Percentiles rank a stretch among this genome's conserved stretches.
phyloP scores from a whole-genome alignment of 306 rosid species.

The Fragaria ananassa region DNA sequence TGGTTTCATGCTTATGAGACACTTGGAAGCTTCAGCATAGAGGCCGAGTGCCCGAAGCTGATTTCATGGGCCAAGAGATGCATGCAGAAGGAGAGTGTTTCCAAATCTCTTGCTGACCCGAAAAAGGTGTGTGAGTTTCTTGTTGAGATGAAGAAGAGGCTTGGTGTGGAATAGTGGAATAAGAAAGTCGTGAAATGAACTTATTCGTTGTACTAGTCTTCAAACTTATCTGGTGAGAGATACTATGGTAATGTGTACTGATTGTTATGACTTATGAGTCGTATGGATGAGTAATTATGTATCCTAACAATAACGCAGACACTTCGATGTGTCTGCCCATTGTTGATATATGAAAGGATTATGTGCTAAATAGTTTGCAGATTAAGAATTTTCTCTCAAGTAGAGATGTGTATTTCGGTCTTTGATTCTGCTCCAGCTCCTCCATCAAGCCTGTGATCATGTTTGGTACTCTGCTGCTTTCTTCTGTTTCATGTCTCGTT shows the following conservation, averaged over 20 bases:
- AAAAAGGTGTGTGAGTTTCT: constrained; percentile 16
- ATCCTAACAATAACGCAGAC: neutral
- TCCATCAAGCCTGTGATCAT: neutral
- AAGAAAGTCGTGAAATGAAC: neutral
- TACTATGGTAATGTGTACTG: neutral
- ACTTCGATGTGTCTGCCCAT: neutral
- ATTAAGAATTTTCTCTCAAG: no score
- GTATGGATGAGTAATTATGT: neutral
- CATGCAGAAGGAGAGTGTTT: constrained; percentile 19
- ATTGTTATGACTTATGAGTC: neutral
- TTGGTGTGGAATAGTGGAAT: neutral
- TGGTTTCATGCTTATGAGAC: constrained; percentile 18
- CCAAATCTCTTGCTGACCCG: constrained; percentile 26
- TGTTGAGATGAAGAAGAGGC: constrained; percentile 8
- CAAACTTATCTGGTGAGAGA: neutral
- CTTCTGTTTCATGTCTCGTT: neutral
- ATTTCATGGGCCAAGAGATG: constrained; percentile 26
- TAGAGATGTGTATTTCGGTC: neutral
- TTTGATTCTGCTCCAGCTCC: neutral
- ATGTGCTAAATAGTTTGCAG: no score
- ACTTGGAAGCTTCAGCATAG: constrained; percentile 17
- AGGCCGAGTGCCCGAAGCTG: constrained; percentile 23
- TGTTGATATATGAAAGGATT: no score
- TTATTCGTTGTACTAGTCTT: neutral
- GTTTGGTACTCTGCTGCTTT: neutral